These are phyloP conservation scores for Tuber brumale DNA, from an alignment of 495 filamentous ascomycete genomes.

Conservation along the genomic window DNA sequence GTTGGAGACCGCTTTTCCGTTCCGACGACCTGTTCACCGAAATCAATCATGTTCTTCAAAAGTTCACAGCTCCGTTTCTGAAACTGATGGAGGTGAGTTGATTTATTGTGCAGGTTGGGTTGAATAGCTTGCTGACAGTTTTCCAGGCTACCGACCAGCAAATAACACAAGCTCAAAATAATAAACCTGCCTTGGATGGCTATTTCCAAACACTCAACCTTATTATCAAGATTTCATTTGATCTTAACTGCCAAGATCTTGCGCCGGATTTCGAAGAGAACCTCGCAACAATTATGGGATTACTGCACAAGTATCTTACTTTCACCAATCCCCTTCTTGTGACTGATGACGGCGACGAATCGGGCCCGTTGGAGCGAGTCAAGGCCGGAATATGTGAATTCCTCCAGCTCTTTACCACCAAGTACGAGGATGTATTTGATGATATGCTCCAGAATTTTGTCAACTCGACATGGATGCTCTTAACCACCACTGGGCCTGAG, in stretches of 20 bases:
- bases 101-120: background rate
- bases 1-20: conserved; percentile 88
- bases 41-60: conserved; percentile 84
- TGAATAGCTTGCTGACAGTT: conserved; percentile 7
- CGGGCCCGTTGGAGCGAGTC: conserved; percentile 71
- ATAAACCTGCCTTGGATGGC: conserved; percentile 63
- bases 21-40: conserved; percentile 87
- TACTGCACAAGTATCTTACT: conserved; percentile 87
- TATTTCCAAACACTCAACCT: conserved; percentile 77
- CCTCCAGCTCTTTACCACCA: conserved; percentile 77
- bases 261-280: conserved; percentile 80
- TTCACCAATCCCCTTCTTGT: conserved; percentile 77
- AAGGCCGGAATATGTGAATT: conserved; percentile 90
- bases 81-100: conserved; percentile 61
- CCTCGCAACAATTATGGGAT: conserved; percentile 61
- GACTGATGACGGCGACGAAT: conserved; percentile 78
- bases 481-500: conserved; percentile 76
- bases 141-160: conserved; percentile 57
- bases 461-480: conserved; percentile 77
- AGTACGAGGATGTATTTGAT: conserved; percentile 89
- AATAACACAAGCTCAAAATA: conserved; percentile 66
- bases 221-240: conserved; percentile 84
- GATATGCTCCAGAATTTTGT: conserved; percentile 72
- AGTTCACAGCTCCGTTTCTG: conserved; percentile 76
- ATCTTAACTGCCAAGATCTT: conserved; percentile 92